Evolutionary conservation across 495 filamentous ascomycete species (phyloP).

Genomic region (Niebla homalea): DNA sequence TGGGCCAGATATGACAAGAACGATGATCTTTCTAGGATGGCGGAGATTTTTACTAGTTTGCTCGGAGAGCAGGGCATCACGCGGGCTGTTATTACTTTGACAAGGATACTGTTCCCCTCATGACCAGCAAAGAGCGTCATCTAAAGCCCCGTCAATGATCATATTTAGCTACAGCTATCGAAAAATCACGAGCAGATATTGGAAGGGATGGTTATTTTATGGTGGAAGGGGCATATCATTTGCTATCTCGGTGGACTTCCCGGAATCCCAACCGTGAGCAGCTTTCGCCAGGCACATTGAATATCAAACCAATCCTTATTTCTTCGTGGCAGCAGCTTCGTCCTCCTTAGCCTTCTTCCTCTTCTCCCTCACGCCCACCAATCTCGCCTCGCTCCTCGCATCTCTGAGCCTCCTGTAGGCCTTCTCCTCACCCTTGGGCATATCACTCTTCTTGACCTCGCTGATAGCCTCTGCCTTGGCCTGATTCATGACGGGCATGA

Average conservation of each 20-base stretch:
- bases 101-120: constrained; percentile 8
- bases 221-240: too few relatives aligned
- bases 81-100: constrained; percentile 5
- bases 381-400: constrained; percentile 71
- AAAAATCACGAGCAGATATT: not conserved
- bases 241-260: too few relatives aligned
- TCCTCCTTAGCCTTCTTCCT: constrained; percentile 83
- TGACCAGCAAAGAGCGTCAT: not conserved
- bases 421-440: constrained; percentile 65
- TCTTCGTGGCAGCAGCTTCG: constrained; percentile 74
- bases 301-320: constrained; percentile 42
- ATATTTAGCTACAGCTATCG: not conserved
- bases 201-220: too few relatives aligned
- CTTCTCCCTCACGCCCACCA: constrained; percentile 80
- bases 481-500: constrained; percentile 59
- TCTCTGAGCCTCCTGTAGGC: constrained; percentile 78
- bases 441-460: constrained; percentile 70
- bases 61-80: constrained; percentile 18
- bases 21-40: constrained; percentile 4
- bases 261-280: too few relatives aligned
- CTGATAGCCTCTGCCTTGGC: constrained; percentile 35
- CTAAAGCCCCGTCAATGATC: not conserved
- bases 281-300: too few relatives aligned
- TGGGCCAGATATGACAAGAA: constrained; percentile 5
- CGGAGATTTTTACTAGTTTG: constrained; percentile 27